Evolutionary conservation across 2,329 filamentous ascomycete species (phyloP).

Genomic region (Polytolypa hystricis): DNA sequence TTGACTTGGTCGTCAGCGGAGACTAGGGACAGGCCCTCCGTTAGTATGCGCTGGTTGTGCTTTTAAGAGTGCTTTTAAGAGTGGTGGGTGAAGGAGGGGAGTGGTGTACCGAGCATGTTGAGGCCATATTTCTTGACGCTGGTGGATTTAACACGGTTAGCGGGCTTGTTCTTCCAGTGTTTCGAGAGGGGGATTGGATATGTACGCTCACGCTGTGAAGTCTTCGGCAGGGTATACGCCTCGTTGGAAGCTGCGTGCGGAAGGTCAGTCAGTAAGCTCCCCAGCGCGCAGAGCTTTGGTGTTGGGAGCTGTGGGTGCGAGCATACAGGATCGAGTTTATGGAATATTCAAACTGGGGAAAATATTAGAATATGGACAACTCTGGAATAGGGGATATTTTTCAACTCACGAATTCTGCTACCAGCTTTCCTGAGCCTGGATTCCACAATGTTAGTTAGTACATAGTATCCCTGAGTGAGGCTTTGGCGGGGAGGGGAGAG

Average conservation of each 20-base stretch:
- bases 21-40: too few species aligned
- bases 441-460: not conserved
- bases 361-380: slow-evolving; percentile 27
- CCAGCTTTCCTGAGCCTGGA: slow-evolving; percentile 64
- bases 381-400: not conserved
- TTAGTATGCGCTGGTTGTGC: too few species aligned
- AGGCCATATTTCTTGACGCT: slow-evolving; percentile 97
- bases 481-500: not conserved
- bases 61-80: too few species aligned
- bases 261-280: not conserved
- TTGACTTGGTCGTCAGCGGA: slow-evolving; percentile 97
- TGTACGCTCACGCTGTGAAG: slow-evolving; percentile 64
- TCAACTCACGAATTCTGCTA: slow-evolving; percentile 82
- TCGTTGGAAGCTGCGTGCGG: slow-evolving; percentile 61
- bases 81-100: too few species aligned
- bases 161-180: not conserved
- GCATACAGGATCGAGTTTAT: slow-evolving; percentile 89
- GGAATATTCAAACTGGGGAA: slow-evolving; percentile 77
- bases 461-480: not conserved
- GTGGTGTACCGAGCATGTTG: slow-evolving; percentile 78
- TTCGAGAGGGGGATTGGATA: too few species aligned
- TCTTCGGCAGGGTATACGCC: slow-evolving; percentile 84
- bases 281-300: not conserved
- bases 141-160: slow-evolving; percentile 8
- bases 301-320: slow-evolving; percentile 13